Evolutionary conservation across 2,329 filamentous ascomycete species (phyloP), one percentile per base, ranked within the genome.

Genomic region (Fusarium liriodendri): DNA sequence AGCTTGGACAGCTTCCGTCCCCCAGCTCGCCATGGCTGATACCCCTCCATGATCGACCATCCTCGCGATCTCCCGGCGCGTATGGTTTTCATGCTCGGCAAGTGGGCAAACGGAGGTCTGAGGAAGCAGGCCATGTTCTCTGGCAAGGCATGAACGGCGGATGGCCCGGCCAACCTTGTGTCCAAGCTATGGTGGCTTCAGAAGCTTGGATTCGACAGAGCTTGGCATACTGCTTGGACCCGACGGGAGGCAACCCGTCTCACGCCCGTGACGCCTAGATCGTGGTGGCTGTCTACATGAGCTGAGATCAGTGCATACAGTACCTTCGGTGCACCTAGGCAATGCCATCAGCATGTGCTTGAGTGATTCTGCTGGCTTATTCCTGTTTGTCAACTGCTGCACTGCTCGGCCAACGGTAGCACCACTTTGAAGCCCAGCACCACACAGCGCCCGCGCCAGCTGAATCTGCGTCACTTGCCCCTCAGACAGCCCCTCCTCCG

Each of bases 401-500:
- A 68, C 55, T 70, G 45, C 62, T 66, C 47, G 55, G 60, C 58
- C 66, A 66, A 38, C 50, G 54, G 60, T 71, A 67, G 63, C 60
- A 47, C 47, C 47, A 54, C 47, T 32, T 54, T 32, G 47, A 54
- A 54, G 47, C 27, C 47, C 47, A 54, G 47, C 47, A 54, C 54
- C 61, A 69, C 64, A 62, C 57, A 62, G 38, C 40, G 55, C 62
- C 67, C 68, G 57, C 61, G 63, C 74, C 64, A 78, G 72, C 72
- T 76, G 75, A 78, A 74, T 52, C 69, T 78, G 76, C 76, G 76
- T 78, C 76, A 78, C 76, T 75, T 70, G 75, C 75, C 75, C 77
- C 76, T 77, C 75, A 76, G 62, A 68, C 65, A 70, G 38, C 72
- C 75, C 75, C 70, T 77, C 67, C 73, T 70, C 63, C 47, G 40